These are phyloP conservation scores for Colletotrichum liaoningense DNA, from an alignment of 2,329 filamentous ascomycete species.

Conservation along the genomic window DNA sequence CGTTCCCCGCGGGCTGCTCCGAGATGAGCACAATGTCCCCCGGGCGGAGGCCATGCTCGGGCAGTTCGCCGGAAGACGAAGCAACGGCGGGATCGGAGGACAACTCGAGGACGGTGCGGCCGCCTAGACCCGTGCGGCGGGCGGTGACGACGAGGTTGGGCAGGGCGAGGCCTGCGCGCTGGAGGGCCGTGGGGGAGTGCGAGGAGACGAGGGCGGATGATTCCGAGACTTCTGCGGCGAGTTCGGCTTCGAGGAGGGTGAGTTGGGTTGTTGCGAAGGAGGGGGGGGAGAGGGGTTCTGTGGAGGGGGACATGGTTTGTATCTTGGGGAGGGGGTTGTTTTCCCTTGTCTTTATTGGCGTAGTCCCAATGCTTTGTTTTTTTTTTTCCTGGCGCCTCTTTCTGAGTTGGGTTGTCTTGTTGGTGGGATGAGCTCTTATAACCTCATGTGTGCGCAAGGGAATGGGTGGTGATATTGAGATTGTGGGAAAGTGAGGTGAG, in stretches of 20 bases:
- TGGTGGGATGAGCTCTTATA: not conserved
- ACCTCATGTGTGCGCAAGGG: not conserved
- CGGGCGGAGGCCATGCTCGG: conserved; percentile 79
- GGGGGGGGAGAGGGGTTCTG: conserved; percentile 67
- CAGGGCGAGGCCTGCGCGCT: conserved; percentile 82
- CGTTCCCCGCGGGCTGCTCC: conserved; percentile 79
- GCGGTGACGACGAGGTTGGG: conserved; percentile 79
- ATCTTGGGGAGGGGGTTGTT: not conserved
- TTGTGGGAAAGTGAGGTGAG: not conserved
- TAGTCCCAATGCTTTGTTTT: not conserved
- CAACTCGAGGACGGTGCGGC: conserved; percentile 90
- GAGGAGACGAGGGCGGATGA: conserved; percentile 74
- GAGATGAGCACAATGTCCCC: conserved; percentile 84
- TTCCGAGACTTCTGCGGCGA: conserved; percentile 78
- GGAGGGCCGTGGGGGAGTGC: conserved; percentile 75
- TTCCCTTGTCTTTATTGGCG: not conserved
- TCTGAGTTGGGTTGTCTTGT: not conserved
- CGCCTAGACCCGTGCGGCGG: conserved; percentile 89
- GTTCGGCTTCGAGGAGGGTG: conserved; percentile 75
- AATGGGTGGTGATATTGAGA: not conserved
- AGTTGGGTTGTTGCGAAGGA: conserved; percentile 79
- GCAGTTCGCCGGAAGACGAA: conserved; percentile 62
- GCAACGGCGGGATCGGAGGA: conserved; percentile 76
- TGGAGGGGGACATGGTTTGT: conserved; percentile 45
- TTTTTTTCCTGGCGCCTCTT: too few relatives aligned